Evolutionary conservation across 2,329 filamentous ascomycete genomes (phyloP).

Genomic region (Dactylellina drechsleri): DNA sequence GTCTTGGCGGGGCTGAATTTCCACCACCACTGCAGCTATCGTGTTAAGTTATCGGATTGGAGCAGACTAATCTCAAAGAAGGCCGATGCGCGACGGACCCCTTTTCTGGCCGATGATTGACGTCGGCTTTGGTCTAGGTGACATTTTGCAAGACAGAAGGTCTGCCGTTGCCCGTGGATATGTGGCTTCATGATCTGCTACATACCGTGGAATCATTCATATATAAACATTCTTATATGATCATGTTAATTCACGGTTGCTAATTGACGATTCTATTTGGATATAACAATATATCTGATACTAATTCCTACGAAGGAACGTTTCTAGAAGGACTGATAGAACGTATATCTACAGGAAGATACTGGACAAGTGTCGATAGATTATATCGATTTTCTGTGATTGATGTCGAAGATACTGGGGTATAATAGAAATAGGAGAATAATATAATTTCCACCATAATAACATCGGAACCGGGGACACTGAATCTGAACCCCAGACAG

Average conservation of each 20-base stretch:
- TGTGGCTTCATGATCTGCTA: slow-evolving; percentile 20
- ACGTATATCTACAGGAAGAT: not conserved
- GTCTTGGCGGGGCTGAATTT: slow-evolving; percentile 11
- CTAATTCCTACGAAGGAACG: no score
- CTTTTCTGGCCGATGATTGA: slow-evolving; percentile 6
- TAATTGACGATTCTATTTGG: not conserved
- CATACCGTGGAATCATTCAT: not conserved
- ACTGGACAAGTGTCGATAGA: not conserved
- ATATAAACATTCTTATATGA: no score
- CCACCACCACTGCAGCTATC: not conserved
- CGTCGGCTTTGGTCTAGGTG: not conserved
- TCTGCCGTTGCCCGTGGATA: not conserved
- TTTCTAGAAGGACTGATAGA: no score
- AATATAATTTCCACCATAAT: slow-evolving; percentile 24
- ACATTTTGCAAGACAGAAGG: no score
- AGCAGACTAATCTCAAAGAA: slow-evolving; percentile 1
- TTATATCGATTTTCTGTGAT: no score
- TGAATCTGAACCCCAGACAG: slow-evolving; percentile 6
- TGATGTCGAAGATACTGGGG: no score
- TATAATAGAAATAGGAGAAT: not conserved
- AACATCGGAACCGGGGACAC: not conserved
- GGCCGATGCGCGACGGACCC: slow-evolving; percentile 25
- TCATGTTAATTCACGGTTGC: no score
- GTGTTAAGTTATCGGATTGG: not conserved
- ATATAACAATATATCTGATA: not conserved